Evolutionary conservation across 2,329 filamentous ascomycete species (phyloP), one percentile per base, ranked within the genome.

Genomic region (Botrytis porri): DNA sequence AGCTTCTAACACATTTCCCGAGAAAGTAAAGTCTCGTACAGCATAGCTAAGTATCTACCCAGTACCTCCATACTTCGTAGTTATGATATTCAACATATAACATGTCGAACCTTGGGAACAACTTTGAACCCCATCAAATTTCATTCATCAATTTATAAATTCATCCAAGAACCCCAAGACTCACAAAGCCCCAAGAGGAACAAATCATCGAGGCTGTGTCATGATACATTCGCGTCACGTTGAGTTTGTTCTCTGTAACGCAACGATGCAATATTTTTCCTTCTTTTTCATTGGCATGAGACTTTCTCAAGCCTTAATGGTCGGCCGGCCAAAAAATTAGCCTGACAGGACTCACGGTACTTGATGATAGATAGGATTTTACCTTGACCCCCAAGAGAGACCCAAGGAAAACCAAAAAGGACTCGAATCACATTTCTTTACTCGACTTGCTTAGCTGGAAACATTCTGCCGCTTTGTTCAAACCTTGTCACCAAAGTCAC

Each of bases 141-240:
- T 20, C 25, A 12, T 62, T 5, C n/a, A 51, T 48, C 22, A 57
- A 39, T 67, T 29, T 51, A 54, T n/a, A 54, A n/a, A n/a, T n/a
- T 54, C 48, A 51, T 9, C 32, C 60, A 62, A 45, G 39, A 65
- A n/a, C 39, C 62, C 62, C 48, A 51, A 51, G 25, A 51, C 48
- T 6, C 48, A 29, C 37, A 66, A 39, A 64, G 43, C 20, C 43
- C 43, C 41, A 66, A 66, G 29, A 59, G 20, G 51, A 57, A 59
- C 65, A 59, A 48, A 48, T 62, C 41, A 65, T 72, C 63, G 70
- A 72, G 73, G 71, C 64, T 63, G 75, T 73, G 75, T 71, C 43
- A 72, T 67, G 62, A 48, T 72, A 43, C 14, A 51, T 67, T 67
- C 70, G 62, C 70, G 62, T 72, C 71, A 72, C 72, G 67, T 70